phyloP scores from a whole-genome alignment of 768 basidiomycete genomes.

The Pleurotus pulmonarius region DNA sequence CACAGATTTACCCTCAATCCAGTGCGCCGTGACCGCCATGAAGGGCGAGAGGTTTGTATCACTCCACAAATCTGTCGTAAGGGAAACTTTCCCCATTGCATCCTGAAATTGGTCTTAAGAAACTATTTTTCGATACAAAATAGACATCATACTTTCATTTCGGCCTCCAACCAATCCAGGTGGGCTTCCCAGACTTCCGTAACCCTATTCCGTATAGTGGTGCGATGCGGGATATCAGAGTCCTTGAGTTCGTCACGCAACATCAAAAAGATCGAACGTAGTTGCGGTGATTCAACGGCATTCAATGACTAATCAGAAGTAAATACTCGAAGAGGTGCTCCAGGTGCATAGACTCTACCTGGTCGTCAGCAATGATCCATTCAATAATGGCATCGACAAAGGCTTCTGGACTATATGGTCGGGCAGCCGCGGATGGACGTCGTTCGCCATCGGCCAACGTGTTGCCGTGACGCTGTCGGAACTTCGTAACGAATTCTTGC shows the following conservation, averaged over 20 bases:
- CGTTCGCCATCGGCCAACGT: no score
- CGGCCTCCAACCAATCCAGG: conserved; percentile 14
- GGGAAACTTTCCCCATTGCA: conserved; percentile 29
- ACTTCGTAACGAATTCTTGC: no score
- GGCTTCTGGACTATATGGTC: no score
- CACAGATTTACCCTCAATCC: conserved; percentile 23
- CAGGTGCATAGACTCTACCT: background rate
- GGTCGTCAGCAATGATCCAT: background rate
- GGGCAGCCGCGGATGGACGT: no score
- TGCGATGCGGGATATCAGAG: conserved; percentile 26
- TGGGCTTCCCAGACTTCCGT: conserved; percentile 21
- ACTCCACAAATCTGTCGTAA: conserved; percentile 33
- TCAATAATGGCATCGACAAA: background rate
- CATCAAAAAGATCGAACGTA: conserved; percentile 18
- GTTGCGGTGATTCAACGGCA: conserved; percentile 17
- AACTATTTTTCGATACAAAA: no score
- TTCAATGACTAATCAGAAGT: conserved; percentile 1
- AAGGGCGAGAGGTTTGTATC: conserved; percentile 29
- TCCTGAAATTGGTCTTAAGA: no score
- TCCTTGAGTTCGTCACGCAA: conserved; percentile 24
- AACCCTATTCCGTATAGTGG: conserved; percentile 18
- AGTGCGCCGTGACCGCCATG: conserved; percentile 42
- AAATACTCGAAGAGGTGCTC: no score
- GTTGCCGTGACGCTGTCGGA: no score
- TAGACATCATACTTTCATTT: conserved; percentile 20